Base-by-base conservation (phyloP, 352 stramenopile species). In the Phytopythium aichiense region DNA sequence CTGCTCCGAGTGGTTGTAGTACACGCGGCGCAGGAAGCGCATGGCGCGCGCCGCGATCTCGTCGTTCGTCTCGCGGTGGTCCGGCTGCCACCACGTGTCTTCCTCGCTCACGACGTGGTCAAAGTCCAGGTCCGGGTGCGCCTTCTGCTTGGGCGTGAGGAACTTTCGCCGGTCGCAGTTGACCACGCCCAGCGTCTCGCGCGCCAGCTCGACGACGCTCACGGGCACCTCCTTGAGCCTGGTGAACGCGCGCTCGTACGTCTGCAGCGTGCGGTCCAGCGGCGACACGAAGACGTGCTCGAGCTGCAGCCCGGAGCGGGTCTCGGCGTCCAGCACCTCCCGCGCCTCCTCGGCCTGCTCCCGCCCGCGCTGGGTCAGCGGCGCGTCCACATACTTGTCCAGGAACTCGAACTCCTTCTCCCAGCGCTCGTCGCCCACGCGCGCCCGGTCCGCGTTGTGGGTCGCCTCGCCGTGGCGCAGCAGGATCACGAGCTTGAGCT, bases 121-220 rank as follows among this genome's bases (percentile, higher is more conserved):
- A 57, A 86, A 91, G 61, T 89, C 72, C 15, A 89, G 59, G n/a
- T 78, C 48, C 11, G 72, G 74, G 64, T 86, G 87, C 23, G 61
- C 61, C 8, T 45, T 42, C 13, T 69, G 61, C 56, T 89, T 87
- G 25, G 64, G 63, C 20, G 70, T 52, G 54, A 79, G 66, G 30
- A 68, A 13, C 33, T 77, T 83, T 28, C 81, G 79, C 42, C 75
- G 75, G 57, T 91, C 81, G 62, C 79, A 89, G 22, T 81, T 75
- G 38, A 83, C 80, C 22, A 89, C 79, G 15, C 79, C 81, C 18
- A 91, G 67, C 49, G 81, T 91, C 72, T 91, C 81, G 5, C 81
- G 67, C 11, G 71, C 69, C 7, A 83, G 63, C 65, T 91, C 81
- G 45, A 89, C 66, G 5, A 80, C 73, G 0, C 65, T 76, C 53